Base-by-base conservation (phyloP, 345 rosid species). In the Bretschneidera sinensis region DNA sequence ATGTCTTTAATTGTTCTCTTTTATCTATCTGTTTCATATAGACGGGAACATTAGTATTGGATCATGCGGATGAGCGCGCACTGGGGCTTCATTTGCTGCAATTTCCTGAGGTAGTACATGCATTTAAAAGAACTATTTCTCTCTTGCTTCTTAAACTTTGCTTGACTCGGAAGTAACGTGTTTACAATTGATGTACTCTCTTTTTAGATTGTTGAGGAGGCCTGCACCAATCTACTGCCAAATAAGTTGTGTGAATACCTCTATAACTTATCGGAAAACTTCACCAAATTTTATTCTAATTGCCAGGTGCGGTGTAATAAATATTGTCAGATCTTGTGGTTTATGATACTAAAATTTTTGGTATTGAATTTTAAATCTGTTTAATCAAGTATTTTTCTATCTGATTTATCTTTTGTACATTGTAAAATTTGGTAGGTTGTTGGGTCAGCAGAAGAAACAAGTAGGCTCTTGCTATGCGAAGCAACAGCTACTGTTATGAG, bases 401-500 rank as follows among this genome's bases (percentile, higher is more conserved):
- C n/a, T n/a, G n/a, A n/a, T n/a, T n/a, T n/a, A n/a, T n/a, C n/a
- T 45, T 4, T 54, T 16, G 34, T 7, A 21, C 51, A 24, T 55
- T 55, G 65, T 56, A 21, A 57, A 71, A 57, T 24, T 59, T 45
- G 7, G 51, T 85, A 94, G 99, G 99, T 94, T 50, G 79, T 78
- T 20, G 96, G 92, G 23, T 80, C 95, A 24, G 73, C 84, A 1
- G 85, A 85, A 73, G 96, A 94, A 72, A 77, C 89, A 23, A 88
- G 97, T 56, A 79, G 97, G 63, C 82, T 90, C 50, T 68, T 94
- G 54, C 75, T 94, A 9, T 90, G 97, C 47, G 95, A 90, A 82
- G 97, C 97, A 63, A 83, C 97, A 0, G 99, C 97, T 0, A 72
- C 74, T 28, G 99, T 90, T 5, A 94, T 94, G 96, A 59, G 96